Evolutionary conservation across 2,329 filamentous ascomycete genomes (phyloP).

Genomic region (Proliferodiscus dingleyae): DNA sequence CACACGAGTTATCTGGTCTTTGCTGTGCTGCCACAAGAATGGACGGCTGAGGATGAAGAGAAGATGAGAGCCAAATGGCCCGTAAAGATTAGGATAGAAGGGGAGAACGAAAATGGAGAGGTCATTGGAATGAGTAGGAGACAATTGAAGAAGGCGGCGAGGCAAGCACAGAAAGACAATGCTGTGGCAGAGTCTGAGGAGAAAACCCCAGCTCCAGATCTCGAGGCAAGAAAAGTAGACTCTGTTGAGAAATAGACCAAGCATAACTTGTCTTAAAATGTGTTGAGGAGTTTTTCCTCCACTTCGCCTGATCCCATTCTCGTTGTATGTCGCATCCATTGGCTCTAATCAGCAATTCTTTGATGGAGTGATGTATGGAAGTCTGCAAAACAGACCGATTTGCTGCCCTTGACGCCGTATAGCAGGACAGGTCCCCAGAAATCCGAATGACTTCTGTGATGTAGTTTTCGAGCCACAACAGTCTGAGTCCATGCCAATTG

Average conservation of each 20-base stretch:
- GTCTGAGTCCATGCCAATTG: too few relatives aligned
- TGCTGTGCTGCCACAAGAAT: conserved; percentile 79
- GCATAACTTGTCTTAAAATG: too few relatives aligned
- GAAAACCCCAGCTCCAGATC: background rate
- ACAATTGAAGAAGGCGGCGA: conserved; percentile 25
- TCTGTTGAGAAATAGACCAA: background rate
- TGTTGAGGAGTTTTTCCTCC: too few relatives aligned
- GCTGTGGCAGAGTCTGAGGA: background rate
- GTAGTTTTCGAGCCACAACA: too few relatives aligned
- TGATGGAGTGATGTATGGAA: too few relatives aligned
- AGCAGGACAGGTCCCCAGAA: too few relatives aligned
- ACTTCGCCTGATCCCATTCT: too few relatives aligned
- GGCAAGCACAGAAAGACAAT: conserved; percentile 18
- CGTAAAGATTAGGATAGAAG: conserved; percentile 18
- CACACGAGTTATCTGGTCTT: conserved; percentile 98
- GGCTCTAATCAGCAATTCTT: too few relatives aligned
- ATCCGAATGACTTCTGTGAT: too few relatives aligned
- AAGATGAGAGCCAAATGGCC: conserved; percentile 57
- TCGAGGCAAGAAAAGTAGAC: background rate
- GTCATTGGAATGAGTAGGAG: conserved; percentile 20
- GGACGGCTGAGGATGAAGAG: conserved; percentile 77
- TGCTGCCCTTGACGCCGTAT: too few relatives aligned
- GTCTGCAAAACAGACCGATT: too few relatives aligned
- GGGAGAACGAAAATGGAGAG: conserved; percentile 11
- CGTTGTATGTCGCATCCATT: too few relatives aligned